Evolutionary conservation across 2,329 filamentous ascomycete species (phyloP).

Genomic region (Aspergillus transmontanensis): DNA sequence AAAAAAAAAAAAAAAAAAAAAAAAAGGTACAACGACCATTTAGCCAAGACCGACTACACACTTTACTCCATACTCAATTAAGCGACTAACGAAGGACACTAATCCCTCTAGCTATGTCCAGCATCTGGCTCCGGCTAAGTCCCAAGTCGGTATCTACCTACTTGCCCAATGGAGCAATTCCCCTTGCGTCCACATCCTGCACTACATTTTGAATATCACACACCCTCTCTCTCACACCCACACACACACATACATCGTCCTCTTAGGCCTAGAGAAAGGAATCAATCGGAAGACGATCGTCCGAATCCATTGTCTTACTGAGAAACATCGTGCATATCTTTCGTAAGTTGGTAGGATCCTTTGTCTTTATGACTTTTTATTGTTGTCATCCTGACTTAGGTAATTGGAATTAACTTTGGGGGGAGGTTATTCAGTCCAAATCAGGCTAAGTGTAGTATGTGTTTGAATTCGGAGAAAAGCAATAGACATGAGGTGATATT

Average conservation of each 20-base stretch:
- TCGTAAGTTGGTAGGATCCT: background rate
- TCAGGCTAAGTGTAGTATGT: background rate
- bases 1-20: background rate
- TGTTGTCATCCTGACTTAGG: background rate
- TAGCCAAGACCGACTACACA: background rate
- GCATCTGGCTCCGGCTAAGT: constrained; percentile 15
- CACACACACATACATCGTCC: background rate
- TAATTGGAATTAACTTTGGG: background rate
- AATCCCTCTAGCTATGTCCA: constrained; percentile 17
- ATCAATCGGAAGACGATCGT: constrained; percentile 19
- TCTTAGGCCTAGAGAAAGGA: constrained; percentile 1
- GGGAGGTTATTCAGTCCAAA: background rate
- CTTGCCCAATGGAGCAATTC: constrained; percentile 15
- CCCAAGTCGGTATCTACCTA: background rate
- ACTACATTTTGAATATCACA: constrained; percentile 3
- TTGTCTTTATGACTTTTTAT: background rate
- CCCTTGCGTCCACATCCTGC: constrained; percentile 25
- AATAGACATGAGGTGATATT: background rate
- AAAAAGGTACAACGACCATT: background rate
- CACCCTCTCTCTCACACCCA: background rate
- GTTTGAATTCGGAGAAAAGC: background rate
- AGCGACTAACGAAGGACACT: background rate
- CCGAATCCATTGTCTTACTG: constrained; percentile 11
- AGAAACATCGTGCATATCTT: background rate
- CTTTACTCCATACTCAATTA: background rate